Percentiles rank a stretch among this genome's conserved stretches.
phyloP scores from a whole-genome alignment of 1,139 yeast species.

The Wickerhamomyces sp. region DNA sequence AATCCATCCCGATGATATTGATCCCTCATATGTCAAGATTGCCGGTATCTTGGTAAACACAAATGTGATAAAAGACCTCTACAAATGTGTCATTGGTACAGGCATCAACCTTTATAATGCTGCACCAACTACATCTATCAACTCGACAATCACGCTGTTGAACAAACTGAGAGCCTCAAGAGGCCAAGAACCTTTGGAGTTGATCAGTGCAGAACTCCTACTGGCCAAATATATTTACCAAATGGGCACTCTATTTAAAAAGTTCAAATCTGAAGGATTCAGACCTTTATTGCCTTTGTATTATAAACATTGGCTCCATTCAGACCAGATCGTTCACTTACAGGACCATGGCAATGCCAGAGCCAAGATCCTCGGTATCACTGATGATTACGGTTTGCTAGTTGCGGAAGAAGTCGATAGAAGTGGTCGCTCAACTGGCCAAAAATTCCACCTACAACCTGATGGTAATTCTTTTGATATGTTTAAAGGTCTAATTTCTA shows the following conservation, averaged over 20 bases:
- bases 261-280: slow-evolving; percentile 64
- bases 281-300: slow-evolving; percentile 64
- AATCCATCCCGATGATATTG: slow-evolving; percentile 28
- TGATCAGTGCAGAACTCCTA: slow-evolving; percentile 54
- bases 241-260: slow-evolving; percentile 56
- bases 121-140: slow-evolving; percentile 91
- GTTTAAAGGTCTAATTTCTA: slow-evolving; percentile 84
- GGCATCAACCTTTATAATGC: slow-evolving; percentile 81
- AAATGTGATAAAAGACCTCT: slow-evolving; percentile 52
- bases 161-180: slow-evolving; percentile 42
- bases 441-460: slow-evolving; percentile 72
- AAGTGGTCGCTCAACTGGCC: slow-evolving; percentile 43
- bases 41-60: slow-evolving; percentile 86
- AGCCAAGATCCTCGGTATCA: slow-evolving; percentile 75
- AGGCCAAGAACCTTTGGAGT: slow-evolving; percentile 42
- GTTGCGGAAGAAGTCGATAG: slow-evolving; percentile 61
- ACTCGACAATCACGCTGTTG: slow-evolving; percentile 55
- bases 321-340: slow-evolving; percentile 53
- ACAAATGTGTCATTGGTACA: slow-evolving; percentile 68
- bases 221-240: slow-evolving; percentile 65
- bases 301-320: slow-evolving; percentile 83
- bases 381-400: slow-evolving; percentile 77
- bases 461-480: slow-evolving; percentile 98
- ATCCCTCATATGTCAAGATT: slow-evolving; percentile 62
- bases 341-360: slow-evolving; percentile 42